phyloP scores from a whole-genome alignment of 371 early-diverging fungal species.

The Sporodiniella umbellata region DNA sequence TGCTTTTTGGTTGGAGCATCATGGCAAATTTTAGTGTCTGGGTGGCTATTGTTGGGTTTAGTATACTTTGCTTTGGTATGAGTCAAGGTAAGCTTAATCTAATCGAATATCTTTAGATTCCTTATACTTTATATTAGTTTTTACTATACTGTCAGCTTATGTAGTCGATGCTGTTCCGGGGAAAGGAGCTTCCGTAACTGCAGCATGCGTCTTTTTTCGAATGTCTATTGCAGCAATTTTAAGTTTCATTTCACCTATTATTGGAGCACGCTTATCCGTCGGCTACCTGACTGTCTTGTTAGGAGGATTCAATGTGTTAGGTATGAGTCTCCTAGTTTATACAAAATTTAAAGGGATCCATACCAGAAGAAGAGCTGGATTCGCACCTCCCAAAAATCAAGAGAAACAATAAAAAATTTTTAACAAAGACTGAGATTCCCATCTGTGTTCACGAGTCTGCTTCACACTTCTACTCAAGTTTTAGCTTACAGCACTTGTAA shows the following conservation, averaged over 20 bases:
- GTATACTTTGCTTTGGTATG: slow-evolving; percentile 57
- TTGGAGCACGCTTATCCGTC: slow-evolving; percentile 13
- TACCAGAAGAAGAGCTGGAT: slow-evolving; percentile 25
- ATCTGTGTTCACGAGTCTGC: no score
- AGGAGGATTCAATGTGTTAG: slow-evolving; percentile 27
- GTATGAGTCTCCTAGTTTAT: slow-evolving; percentile 22
- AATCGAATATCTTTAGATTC: no score
- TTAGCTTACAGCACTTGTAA: no score
- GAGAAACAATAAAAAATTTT: slow-evolving; percentile 6
- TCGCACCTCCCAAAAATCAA: slow-evolving; percentile 9
- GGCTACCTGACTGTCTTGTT: slow-evolving; percentile 34
- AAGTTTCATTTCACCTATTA: slow-evolving; percentile 21
- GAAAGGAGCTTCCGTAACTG: slow-evolving; percentile 53
- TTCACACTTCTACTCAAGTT: no score
- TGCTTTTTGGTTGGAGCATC: slow-evolving; percentile 57
- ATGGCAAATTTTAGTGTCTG: slow-evolving; percentile 35
- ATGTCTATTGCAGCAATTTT: slow-evolving; percentile 48
- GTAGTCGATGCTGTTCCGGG: slow-evolving; percentile 50
- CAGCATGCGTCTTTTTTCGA: slow-evolving; percentile 47
- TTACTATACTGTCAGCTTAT: slow-evolving; percentile 49
- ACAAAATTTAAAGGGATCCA: slow-evolving; percentile 34
- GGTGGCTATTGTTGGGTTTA: slow-evolving; percentile 49
- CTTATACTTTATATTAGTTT: slow-evolving; percentile 6
- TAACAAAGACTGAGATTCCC: no score
- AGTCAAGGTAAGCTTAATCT: slow-evolving; percentile 26